Base-by-base conservation (phyloP, 129 eudicot species). In the Flaveria bidentis region DNA sequence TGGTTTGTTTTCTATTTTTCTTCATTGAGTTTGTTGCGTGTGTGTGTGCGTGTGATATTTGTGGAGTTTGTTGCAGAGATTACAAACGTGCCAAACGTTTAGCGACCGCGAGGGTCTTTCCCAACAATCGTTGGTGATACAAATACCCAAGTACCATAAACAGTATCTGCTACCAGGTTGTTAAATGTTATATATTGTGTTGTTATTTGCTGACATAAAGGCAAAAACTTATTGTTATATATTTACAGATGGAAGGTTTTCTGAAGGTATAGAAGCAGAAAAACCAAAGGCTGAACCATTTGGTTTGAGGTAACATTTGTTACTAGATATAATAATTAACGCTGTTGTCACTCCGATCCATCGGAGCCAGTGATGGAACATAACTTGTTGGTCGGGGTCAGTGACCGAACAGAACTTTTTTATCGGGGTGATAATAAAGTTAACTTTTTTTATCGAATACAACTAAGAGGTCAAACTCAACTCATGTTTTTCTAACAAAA, bases 111-210 rank as follows among this genome's bases (percentile, higher is more conserved):
- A 74, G 28, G 96, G 89, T 44, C 42, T 85, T 62, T 70, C 81
- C 13, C 84, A 84, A 70, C 91, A 90, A 30, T 82, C 89, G 9
- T 28, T 85, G 51, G 67, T 84, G 74, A 82, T 84, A 39, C 74
- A 81, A 45, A 76, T 84, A 26, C 89, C 97, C 5, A 84, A 78
- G 73, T 78, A 88, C 73, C 91, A 90, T 71, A 93, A 93, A 65
- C 88, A 73, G 30, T 93, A 93, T 80, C 56, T 36, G 50, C 44
- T 82, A 52, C 88, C 96, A 83, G 96, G 98, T 78, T 76, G 76
- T 28, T 8, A 62, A 28, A 28, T 30, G 68, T 62, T 30, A 13
- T 4, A 28, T 28, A 28, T 62, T 14, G 67, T 15, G 18, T 28
- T 62, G 4, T 62, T 62, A 14, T 28, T 62, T 62, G 68, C 22